A percentile compares a stretch with the other conserved stretches of the same genome.
Evolutionary conservation across 2,329 filamentous ascomycete species (phyloP).

Genomic region (Colletotrichum trifolii): DNA sequence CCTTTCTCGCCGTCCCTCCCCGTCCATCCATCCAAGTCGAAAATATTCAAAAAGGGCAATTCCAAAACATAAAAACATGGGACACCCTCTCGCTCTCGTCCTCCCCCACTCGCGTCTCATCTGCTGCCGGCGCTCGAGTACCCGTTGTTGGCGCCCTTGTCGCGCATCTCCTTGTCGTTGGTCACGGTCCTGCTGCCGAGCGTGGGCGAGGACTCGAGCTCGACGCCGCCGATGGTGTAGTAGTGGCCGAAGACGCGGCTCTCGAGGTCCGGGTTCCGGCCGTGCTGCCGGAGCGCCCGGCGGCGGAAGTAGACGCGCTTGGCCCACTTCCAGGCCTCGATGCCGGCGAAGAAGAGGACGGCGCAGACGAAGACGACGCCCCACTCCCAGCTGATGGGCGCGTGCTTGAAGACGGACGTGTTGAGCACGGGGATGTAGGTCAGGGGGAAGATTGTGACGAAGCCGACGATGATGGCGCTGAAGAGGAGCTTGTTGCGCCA

Average conservation of each 20-base stretch:
- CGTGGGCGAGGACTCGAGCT: constrained; percentile 30
- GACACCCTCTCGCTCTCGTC: no score
- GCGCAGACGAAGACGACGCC: constrained; percentile 66
- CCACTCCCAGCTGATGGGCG: constrained; percentile 71
- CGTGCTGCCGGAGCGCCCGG: constrained; percentile 39
- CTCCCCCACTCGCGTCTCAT: not conserved
- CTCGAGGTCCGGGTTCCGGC: constrained; percentile 43
- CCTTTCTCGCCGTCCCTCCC: not conserved
- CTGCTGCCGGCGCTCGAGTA: constrained; percentile 27
- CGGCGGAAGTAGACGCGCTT: constrained; percentile 60
- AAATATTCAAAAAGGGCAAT: not conserved
- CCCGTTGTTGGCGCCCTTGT: constrained; percentile 30
- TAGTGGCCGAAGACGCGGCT: constrained; percentile 48
- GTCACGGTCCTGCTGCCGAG: constrained; percentile 34
- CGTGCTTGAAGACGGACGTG: constrained; percentile 67
- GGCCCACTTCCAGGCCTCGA: constrained; percentile 68
- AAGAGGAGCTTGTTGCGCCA: constrained; percentile 80
- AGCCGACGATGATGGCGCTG: constrained; percentile 63
- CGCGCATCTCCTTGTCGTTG: constrained; percentile 37
- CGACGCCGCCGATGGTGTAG: constrained; percentile 40
- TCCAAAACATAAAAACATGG: not conserved
- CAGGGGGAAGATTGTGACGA: constrained; percentile 59
- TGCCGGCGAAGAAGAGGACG: constrained; percentile 66
- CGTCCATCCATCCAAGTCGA: not conserved
- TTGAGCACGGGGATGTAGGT: constrained; percentile 70